These are phyloP conservation scores for Alternaria metachromatica DNA, from an alignment of 2,329 filamentous ascomycete genomes.

Conservation along the genomic window DNA sequence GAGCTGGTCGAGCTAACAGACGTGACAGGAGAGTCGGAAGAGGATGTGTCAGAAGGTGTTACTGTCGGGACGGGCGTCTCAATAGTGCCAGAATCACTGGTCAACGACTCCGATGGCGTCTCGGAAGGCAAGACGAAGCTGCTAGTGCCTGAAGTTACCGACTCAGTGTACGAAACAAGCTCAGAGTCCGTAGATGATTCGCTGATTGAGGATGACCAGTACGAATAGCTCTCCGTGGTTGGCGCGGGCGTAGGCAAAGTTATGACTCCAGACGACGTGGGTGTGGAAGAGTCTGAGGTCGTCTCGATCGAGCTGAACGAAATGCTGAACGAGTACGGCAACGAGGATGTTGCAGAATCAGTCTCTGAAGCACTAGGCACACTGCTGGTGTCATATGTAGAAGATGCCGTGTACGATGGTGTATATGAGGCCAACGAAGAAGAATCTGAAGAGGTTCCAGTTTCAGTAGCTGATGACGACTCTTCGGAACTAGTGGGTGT, in stretches of 20 bases:
- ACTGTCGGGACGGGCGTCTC: neutral
- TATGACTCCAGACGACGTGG: neutral
- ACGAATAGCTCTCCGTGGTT: neutral
- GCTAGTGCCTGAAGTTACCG: neutral
- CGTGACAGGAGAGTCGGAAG: neutral
- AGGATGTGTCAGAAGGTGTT: neutral
- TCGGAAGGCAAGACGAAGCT: neutral
- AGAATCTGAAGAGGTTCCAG: neutral
- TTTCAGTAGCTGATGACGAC: neutral
- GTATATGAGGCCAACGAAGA: neutral
- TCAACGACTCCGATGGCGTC: neutral
- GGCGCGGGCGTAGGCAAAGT: neutral
- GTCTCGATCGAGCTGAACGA: neutral
- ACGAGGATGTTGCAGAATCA: neutral
- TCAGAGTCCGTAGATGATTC: neutral
- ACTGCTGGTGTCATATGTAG: neutral
- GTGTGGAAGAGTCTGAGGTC: neutral
- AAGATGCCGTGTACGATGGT: neutral
- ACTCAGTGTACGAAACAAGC: neutral
- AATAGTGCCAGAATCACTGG: neutral
- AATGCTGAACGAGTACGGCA: neutral
- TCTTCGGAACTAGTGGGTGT: neutral
- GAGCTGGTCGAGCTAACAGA: neutral
- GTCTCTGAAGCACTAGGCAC: constrained; percentile 1
- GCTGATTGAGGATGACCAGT: neutral